These are phyloP conservation scores for Celoporthe dispersa DNA, from an alignment of 2,329 filamentous ascomycete species.

Conservation along the genomic window DNA sequence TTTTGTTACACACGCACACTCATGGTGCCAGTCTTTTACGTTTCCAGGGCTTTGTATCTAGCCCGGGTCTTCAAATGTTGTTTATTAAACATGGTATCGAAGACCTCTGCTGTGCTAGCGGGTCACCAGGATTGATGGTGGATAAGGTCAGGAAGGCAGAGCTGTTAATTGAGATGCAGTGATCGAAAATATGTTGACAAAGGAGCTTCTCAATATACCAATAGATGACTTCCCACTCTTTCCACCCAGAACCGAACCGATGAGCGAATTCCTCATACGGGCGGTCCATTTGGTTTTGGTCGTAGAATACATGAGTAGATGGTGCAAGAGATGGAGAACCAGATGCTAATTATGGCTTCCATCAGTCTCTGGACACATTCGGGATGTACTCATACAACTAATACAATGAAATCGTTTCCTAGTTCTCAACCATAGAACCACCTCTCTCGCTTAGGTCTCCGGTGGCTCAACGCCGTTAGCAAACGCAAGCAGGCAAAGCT, in stretches of 20 bases:
- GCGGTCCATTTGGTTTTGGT: fast-evolving
- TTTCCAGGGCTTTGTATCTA: background rate
- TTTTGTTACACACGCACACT: background rate
- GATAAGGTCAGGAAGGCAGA: background rate
- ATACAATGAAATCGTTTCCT: background rate
- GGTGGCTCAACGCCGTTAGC: background rate
- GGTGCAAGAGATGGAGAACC: too few species aligned
- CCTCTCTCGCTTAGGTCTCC: background rate
- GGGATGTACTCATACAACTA: background rate
- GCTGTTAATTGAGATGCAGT: background rate
- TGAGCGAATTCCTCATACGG: background rate
- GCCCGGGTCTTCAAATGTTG: too few species aligned
- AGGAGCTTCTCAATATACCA: background rate
- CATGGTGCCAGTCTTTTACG: background rate
- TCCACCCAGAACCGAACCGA: background rate
- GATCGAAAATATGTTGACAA: background rate
- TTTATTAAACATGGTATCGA: background rate
- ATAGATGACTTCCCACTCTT: too few species aligned
- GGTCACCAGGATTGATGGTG: background rate
- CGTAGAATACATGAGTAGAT: too few species aligned
- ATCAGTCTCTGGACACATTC: background rate
- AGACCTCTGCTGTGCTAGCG: background rate
- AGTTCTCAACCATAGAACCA: too few species aligned
- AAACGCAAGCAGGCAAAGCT: background rate
- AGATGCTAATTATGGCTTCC: background rate